Conservation (phyloP, 352 stramenopile genomes). For the Aphanomyces euteiches region DNA sequence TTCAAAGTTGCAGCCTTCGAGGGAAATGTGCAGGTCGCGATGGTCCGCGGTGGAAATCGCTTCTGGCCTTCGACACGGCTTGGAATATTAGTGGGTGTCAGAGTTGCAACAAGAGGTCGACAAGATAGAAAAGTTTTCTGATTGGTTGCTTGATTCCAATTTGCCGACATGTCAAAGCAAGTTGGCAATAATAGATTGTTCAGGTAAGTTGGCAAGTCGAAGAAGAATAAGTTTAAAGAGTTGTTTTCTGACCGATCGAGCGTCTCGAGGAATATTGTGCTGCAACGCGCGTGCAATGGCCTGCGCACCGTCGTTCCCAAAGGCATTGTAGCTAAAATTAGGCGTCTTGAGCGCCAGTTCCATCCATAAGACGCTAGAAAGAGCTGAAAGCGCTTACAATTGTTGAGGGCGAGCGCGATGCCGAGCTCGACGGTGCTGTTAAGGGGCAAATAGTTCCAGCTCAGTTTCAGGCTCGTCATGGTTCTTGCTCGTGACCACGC, state of each 20-base stretch:
- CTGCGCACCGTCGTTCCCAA: constrained; percentile 60
- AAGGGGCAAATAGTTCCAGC: constrained; percentile 84
- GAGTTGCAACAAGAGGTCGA: too few relatives aligned
- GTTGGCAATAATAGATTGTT: constrained; percentile 74
- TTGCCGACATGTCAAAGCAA: too few relatives aligned
- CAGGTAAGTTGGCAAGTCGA: too few relatives aligned
- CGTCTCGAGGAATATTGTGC: constrained; percentile 51
- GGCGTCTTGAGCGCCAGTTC: constrained; percentile 45
- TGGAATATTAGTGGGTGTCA: too few relatives aligned
- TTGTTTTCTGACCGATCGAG: constrained; percentile 73
- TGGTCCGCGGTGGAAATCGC: constrained; percentile 54
- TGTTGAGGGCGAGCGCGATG: constrained; percentile 56
- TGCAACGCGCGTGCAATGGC: constrained; percentile 60
- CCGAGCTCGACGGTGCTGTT: constrained; percentile 61
- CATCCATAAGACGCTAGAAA: not conserved
- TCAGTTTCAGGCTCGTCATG: constrained; percentile 71
- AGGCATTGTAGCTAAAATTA: constrained; percentile 72
- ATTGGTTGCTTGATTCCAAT: too few relatives aligned
- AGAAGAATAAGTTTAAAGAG: too few relatives aligned
- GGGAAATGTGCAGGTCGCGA: constrained; percentile 46
- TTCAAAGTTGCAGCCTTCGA: constrained; percentile 75
- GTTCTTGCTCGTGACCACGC: constrained; percentile 76
- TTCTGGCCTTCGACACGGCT: constrained; percentile 65
- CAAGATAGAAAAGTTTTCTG: too few relatives aligned
- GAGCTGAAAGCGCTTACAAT: constrained; percentile 27